Conservation (phyloP, 2,329 filamentous ascomycete genomes). For the Ophiocordyceps camponoti-floridani region DNA sequence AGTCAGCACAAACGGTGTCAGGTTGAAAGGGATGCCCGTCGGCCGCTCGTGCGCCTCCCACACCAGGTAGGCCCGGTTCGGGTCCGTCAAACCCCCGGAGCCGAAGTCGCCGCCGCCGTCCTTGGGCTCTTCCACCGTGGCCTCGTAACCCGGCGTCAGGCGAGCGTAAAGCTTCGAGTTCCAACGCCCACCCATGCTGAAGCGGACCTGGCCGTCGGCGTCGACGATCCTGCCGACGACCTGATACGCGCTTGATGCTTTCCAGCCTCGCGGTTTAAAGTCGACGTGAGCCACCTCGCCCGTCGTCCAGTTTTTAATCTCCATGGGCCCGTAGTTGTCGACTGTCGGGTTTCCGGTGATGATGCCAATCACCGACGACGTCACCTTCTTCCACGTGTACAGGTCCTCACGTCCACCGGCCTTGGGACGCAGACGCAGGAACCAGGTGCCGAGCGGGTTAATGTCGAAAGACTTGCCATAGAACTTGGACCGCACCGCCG, state of each 20-base stretch:
- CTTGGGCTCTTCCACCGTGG: conserved; percentile 41
- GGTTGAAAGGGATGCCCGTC: conserved; percentile 79
- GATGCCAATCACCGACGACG: conserved; percentile 92
- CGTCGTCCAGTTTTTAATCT: conserved; percentile 93
- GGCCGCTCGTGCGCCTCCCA: conserved; percentile 82
- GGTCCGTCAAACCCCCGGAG: conserved; percentile 41
- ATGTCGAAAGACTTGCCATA: conserved; percentile 96
- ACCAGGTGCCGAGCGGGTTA: conserved; percentile 93
- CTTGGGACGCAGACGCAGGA: conserved; percentile 64
- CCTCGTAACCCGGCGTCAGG: conserved; percentile 79
- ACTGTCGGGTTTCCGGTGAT: conserved; percentile 91
- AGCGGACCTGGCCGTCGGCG: conserved; percentile 58
- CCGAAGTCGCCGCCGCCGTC: conserved; percentile 18
- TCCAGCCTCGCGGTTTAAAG: conserved; percentile 94
- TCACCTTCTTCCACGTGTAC: conserved; percentile 98
- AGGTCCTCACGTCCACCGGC: conserved; percentile 65
- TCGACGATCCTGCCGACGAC: conserved; percentile 76
- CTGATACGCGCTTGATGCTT: conserved; percentile 78
- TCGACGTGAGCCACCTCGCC: conserved; percentile 79
- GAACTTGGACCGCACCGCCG: conserved; percentile 88
- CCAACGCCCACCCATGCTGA: conserved; percentile 88
- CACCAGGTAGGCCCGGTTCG: conserved; percentile 67
- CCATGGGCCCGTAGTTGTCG: conserved; percentile 97
- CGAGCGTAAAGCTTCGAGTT: conserved; percentile 95
- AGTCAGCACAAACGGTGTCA: conserved; percentile 88